These are phyloP conservation scores for Vigna nakashimae DNA, from an alignment of 306 rosid genomes.

Conservation along the genomic window DNA sequence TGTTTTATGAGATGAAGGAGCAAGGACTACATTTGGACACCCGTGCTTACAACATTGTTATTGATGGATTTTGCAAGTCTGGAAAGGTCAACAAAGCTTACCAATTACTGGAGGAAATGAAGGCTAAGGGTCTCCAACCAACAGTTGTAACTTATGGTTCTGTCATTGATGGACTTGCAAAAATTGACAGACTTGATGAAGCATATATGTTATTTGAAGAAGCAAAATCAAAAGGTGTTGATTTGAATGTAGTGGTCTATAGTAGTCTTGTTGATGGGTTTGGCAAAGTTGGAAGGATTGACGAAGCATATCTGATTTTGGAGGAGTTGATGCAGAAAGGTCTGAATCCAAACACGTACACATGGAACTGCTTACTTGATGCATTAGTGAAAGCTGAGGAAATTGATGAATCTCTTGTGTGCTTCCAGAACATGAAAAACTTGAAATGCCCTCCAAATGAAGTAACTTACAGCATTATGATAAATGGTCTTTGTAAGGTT, in stretches of 20 bases:
- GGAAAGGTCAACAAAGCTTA: slow-evolving; percentile 91
- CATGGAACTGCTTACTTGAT: slow-evolving; percentile 94
- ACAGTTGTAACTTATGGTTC: slow-evolving; percentile 92
- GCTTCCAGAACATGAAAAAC: slow-evolving; percentile 85
- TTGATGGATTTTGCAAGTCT: slow-evolving; percentile 89
- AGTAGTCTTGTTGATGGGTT: slow-evolving; percentile 93
- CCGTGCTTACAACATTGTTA: slow-evolving; percentile 82
- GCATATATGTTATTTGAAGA: slow-evolving; percentile 97
- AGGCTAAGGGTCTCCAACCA: slow-evolving; percentile 78
- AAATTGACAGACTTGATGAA: slow-evolving; percentile 96
- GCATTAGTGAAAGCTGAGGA: slow-evolving; percentile 94
- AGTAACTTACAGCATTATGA: slow-evolving; percentile 86
- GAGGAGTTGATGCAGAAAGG: slow-evolving; percentile 95
- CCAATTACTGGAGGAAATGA: slow-evolving; percentile 94
- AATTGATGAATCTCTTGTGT: slow-evolving; percentile 86
- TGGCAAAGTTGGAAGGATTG: slow-evolving; percentile 96
- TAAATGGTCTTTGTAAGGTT: slow-evolving; percentile 87
- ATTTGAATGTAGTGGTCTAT: slow-evolving; percentile 76
- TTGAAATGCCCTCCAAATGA: slow-evolving; percentile 79
- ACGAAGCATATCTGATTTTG: slow-evolving; percentile 88
- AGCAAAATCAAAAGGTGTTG: slow-evolving; percentile 80
- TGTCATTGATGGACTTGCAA: slow-evolving; percentile 89
- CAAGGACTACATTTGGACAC: slow-evolving; percentile 82
- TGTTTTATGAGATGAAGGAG: slow-evolving; percentile 86
- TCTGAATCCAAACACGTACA: slow-evolving; percentile 75